These are phyloP conservation scores for Fusarium neocosmosporiellum DNA, from an alignment of 2,329 filamentous ascomycete genomes.

Conservation along the genomic window DNA sequence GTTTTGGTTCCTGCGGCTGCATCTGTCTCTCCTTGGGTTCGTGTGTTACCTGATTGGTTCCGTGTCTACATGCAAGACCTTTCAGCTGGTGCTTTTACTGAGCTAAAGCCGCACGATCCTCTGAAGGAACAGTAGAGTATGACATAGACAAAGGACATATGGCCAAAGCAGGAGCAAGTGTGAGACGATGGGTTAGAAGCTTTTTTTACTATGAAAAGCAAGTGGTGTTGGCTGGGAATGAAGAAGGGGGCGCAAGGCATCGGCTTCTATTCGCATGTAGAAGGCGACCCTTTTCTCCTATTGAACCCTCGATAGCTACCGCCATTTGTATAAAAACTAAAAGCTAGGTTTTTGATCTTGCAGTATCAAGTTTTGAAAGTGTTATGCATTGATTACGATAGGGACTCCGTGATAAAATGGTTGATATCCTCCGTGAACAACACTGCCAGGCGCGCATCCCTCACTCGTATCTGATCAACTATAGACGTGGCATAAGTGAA, in stretches of 20 bases:
- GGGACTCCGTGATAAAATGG: neutral
- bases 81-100: neutral
- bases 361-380: neutral
- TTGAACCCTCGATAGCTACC: neutral
- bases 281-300: neutral
- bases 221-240: neutral
- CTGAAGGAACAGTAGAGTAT: neutral
- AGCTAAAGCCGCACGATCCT: neutral
- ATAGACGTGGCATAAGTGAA: neutral
- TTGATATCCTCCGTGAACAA: neutral
- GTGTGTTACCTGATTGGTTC: neutral
- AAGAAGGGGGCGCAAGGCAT: neutral
- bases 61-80: neutral
- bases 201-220: neutral
- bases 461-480: neutral
- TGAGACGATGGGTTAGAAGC: neutral
- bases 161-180: neutral
- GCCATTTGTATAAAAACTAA: neutral
- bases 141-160: fast-evolving
- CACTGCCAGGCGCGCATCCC: neutral
- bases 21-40: neutral
- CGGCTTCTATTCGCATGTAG: neutral
- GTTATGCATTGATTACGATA: neutral
- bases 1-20: neutral
- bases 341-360: neutral